A percentile compares a stretch with the other conserved stretches of the same genome.
These are phyloP conservation scores for Balakata baccata DNA, from an alignment of 345 rosid species.

Conservation along the genomic window DNA sequence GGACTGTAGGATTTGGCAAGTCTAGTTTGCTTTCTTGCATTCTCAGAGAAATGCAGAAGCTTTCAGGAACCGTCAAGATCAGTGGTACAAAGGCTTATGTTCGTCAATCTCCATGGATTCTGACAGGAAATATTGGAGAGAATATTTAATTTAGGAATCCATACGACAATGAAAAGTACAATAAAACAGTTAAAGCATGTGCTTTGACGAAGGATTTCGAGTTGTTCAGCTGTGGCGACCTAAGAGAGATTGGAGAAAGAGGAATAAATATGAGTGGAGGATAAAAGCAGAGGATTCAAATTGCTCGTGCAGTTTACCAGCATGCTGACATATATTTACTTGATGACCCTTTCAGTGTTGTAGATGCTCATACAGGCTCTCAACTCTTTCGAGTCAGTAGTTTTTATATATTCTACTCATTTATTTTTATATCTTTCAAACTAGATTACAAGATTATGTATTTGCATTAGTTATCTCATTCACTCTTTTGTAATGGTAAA, in stretches of 20 bases:
- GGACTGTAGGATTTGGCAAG: constrained; percentile 85
- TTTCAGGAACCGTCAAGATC: constrained; percentile 61
- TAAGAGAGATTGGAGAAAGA: constrained; percentile 92
- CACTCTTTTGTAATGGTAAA: background rate
- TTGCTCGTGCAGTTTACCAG: constrained; percentile 89
- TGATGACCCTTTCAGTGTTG: constrained; percentile 96
- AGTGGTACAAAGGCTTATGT: constrained; percentile 85
- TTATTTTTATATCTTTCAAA: too few relatives aligned
- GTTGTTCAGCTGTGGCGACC: constrained; percentile 69
- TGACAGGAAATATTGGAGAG: constrained; percentile 74
- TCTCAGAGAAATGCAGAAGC: constrained; percentile 75
- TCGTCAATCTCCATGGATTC: constrained; percentile 89
- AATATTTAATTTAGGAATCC: constrained; percentile 79
- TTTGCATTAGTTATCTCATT: background rate
- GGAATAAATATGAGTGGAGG: constrained; percentile 99
- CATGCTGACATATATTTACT: constrained; percentile 86
- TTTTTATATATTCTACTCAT: background rate
- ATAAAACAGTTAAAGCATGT: constrained; percentile 66
- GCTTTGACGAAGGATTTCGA: constrained; percentile 77
- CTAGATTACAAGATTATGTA: too few relatives aligned
- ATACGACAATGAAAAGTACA: constrained; percentile 51
- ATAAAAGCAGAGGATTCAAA: constrained; percentile 91
- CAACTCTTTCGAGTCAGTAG: constrained; percentile 64
- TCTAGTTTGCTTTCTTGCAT: constrained; percentile 78
- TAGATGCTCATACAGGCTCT: constrained; percentile 94